These are phyloP conservation scores for Pholiota molesta DNA, from an alignment of 768 basidiomycete species.

Conservation along the genomic window DNA sequence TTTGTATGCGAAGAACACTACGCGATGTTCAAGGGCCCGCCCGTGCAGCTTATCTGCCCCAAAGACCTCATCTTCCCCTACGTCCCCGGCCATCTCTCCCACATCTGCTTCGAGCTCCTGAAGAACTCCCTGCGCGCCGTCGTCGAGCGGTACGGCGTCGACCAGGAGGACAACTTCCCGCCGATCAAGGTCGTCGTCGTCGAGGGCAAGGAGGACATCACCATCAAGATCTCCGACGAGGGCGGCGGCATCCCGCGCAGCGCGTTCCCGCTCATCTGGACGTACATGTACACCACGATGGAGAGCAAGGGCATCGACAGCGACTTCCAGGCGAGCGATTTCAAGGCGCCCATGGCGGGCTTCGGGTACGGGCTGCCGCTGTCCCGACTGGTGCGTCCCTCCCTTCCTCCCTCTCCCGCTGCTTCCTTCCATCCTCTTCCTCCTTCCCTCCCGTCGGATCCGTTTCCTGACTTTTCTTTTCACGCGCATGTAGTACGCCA, in stretches of 20 bases:
- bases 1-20: slow-evolving; percentile 96
- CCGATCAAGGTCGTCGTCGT: slow-evolving; percentile 95
- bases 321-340: slow-evolving; percentile 84
- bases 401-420: slow-evolving; percentile 38
- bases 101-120: slow-evolving; percentile 95
- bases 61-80: slow-evolving; percentile 86
- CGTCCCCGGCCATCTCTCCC: slow-evolving; percentile 94
- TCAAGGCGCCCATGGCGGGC: slow-evolving; percentile 98
- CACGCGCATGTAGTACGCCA: slow-evolving; percentile 73
- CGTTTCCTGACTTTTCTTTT: background rate
- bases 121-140: slow-evolving; percentile 98
- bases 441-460: background rate
- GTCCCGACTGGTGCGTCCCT: slow-evolving; percentile 74
- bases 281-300: slow-evolving; percentile 96
- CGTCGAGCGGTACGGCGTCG: slow-evolving; percentile 88
- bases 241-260: slow-evolving; percentile 91
- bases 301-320: slow-evolving; percentile 70
- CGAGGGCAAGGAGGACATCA: slow-evolving; percentile 97
- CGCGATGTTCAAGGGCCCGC: slow-evolving; percentile 94
- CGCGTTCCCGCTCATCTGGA: slow-evolving; percentile 96
- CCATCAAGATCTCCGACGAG: slow-evolving; percentile 98
- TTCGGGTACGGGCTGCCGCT: slow-evolving; percentile 94
- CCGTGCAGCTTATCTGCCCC: slow-evolving; percentile 95
- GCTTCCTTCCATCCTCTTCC: too few relatives aligned
- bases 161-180: slow-evolving; percentile 78